phyloP scores from a whole-genome alignment of 169 alveolate species.

The Eimeria falciformis region DNA sequence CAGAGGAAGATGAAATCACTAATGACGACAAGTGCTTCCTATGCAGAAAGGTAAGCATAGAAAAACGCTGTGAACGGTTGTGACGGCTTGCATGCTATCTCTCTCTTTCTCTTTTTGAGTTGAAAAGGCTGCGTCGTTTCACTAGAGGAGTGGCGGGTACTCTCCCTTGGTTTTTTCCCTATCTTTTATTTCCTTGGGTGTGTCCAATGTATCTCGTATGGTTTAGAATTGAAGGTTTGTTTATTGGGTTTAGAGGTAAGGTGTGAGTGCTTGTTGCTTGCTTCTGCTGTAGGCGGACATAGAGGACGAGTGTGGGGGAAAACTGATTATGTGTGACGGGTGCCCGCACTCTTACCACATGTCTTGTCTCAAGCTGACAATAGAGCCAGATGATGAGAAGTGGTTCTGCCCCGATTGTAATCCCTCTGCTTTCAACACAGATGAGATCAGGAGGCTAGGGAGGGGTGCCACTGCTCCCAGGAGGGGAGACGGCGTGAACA shows the following conservation, averaged over 20 bases:
- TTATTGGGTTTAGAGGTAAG: no score
- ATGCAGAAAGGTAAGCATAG: constrained; percentile 43
- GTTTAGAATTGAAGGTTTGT: no score
- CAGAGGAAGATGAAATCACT: constrained; percentile 69
- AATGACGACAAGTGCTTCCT: constrained; percentile 71
- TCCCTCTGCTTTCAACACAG: constrained; percentile 88
- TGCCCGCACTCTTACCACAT: constrained; percentile 93
- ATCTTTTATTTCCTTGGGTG: no score
- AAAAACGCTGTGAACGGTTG: not conserved
- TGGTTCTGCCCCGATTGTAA: constrained; percentile 94
- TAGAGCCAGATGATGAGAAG: constrained; percentile 89
- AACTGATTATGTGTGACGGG: constrained; percentile 92
- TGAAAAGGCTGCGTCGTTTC: no score
- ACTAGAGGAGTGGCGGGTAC: no score
- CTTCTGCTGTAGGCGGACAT: constrained; percentile 26
- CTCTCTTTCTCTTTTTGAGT: not conserved
- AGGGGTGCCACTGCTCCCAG: constrained; percentile 80
- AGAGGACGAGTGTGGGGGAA: constrained; percentile 63
- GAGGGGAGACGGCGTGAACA: constrained; percentile 84
- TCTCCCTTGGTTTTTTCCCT: no score
- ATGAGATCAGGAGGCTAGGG: constrained; percentile 80
- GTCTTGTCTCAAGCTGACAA: constrained; percentile 83
- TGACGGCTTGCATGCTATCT: not conserved
- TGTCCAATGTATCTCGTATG: no score
- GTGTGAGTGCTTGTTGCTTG: no score